phyloP scores from a whole-genome alignment of 2,329 filamentous ascomycete genomes.

The Cordyceps cicadae region DNA sequence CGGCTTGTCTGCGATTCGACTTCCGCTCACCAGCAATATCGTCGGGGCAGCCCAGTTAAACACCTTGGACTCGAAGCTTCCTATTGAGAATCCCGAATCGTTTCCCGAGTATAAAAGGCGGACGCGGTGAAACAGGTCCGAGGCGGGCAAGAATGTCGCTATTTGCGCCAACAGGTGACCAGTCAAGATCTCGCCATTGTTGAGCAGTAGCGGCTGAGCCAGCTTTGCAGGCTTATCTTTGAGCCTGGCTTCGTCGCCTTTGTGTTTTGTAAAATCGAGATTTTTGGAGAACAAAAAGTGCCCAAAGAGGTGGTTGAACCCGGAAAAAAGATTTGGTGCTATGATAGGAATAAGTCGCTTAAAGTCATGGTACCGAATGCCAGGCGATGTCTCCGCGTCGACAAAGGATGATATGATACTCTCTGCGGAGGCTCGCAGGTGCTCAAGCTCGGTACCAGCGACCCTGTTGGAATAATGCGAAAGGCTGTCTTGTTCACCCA shows the following conservation, averaged over 20 bases:
- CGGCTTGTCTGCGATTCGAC: conserved; percentile 43
- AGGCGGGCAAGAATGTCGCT: conserved; percentile 62
- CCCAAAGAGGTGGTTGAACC: conserved; percentile 62
- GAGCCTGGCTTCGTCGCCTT: conserved; percentile 21
- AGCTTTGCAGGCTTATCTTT: conserved; percentile 17
- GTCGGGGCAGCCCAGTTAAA: conserved; percentile 73
- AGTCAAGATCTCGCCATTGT: conserved; percentile 54
- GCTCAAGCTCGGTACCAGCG: conserved; percentile 45
- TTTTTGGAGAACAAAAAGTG: conserved; percentile 69
- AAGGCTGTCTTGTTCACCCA: conserved; percentile 56
- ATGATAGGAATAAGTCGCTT: conserved; percentile 49
- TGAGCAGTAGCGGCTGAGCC: conserved; percentile 42
- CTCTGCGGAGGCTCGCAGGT: conserved; percentile 54
- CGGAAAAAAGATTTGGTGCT: conserved; percentile 59
- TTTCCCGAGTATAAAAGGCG: conserved; percentile 63
- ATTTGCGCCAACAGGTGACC: conserved; percentile 59
- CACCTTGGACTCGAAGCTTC: conserved; percentile 64
- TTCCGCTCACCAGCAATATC: conserved; percentile 61
- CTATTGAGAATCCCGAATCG: conserved; percentile 67
- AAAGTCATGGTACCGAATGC: conserved; percentile 55
- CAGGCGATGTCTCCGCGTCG: conserved; percentile 54
- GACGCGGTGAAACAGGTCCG: conserved; percentile 55
- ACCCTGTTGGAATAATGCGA: conserved; percentile 52
- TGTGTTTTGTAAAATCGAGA: conserved; percentile 54
- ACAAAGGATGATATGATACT: conserved; percentile 59